Evolutionary conservation across 2,329 filamentous ascomycete species (phyloP), one percentile per base, ranked within the genome.

Genomic region (Pseudofabraea citricarpa): DNA sequence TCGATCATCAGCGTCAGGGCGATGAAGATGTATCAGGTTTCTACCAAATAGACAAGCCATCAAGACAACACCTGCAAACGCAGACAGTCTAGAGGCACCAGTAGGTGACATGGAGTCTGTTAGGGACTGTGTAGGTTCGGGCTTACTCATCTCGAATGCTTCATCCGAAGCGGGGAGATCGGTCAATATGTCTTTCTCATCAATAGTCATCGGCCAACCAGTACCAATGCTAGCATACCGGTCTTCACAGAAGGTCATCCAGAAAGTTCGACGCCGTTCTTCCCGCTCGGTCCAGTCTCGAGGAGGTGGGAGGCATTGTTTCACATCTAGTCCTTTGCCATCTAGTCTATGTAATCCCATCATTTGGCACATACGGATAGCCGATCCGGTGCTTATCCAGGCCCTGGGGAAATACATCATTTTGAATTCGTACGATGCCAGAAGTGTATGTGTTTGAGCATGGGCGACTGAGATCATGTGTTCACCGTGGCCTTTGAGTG

Each of bases 351-450:
- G 89, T 26, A 97, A 68, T 7, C 91, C 89, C 70, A 95, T 89
- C 90, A 97, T 96, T 58, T 95, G 85, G 40, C 80, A 79, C 42
- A 97, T 66, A 40, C 91, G 79, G n/a, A 85, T 79, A 4, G 85
- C 85, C 48, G 87, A 76, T 18, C 91, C 93, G 3, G 87, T 85
- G 54, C 87, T 96, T 69, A 95, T 81, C 93, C 93, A 97, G 1
- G 93, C 93, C 52, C 93, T 75, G 1, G 93, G 91, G 56, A 97
- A 97, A 63, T 90, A 94, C 87, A 97, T 95, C 76, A 87, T 86
- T 67, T 91, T 95, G 72, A 96, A 97, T 64, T 98, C 93, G 57
- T 95, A 96, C 1, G 78, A 81, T 5, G 83, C 79, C 37, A 94
- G 73, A 16, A 97, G 70, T 20, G 82, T 72, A 75, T 94, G 94